Evolutionary conservation across 495 filamentous ascomycete genomes (phyloP), one percentile per base, ranked within the genome.

Genomic region (Opeltia flavorubescens): DNA sequence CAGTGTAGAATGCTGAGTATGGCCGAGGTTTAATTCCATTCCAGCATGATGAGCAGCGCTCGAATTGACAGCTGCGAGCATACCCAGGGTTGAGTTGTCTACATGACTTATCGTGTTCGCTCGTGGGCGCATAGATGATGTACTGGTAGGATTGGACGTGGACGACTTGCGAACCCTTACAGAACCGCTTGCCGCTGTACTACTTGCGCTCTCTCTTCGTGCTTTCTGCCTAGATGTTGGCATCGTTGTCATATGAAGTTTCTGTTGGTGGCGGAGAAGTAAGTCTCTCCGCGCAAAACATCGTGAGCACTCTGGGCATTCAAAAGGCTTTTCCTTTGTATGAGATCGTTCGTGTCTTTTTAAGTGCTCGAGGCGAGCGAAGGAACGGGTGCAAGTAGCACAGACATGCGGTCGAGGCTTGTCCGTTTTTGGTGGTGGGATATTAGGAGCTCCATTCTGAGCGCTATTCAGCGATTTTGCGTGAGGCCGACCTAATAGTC

Each of bases 261-360:
- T 99, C 71, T 99, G 91, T 68, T 99, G 91, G 65, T 99, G 91
- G 24, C 91, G 77, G 48, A 99, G 69, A 45, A 99, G 76, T 49
- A 99, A 64, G 62, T 99, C 91, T 48, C 91, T 77, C 28, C 91
- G 78, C 26, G 91, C 91, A 68, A 99, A 99, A 71, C 91, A 96
- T 59, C 91, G 69, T 18, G 85, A 72, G 60, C 91, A 99, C 62
- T 96, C 88, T 21, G 89, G 89, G 53, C 91, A 99, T 60, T 95
- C 89, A 59, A 99, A 99, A 2, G 91, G 91, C 69, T 98, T 98
- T 62, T 99, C 91, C 61, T 99, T 99, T 9, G 91, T 99, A 57
- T 99, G 91, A 17, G 91, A 96, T 35, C 91, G 81, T 70, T 99
- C 91, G 65, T 99, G 91, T 38, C 91, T 83, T 68, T 99, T 99